Evolutionary conservation across 176 grass and related monocot genomes (phyloP), one percentile per base, ranked within the genome.

Genomic region (Oryza brachyantha): DNA sequence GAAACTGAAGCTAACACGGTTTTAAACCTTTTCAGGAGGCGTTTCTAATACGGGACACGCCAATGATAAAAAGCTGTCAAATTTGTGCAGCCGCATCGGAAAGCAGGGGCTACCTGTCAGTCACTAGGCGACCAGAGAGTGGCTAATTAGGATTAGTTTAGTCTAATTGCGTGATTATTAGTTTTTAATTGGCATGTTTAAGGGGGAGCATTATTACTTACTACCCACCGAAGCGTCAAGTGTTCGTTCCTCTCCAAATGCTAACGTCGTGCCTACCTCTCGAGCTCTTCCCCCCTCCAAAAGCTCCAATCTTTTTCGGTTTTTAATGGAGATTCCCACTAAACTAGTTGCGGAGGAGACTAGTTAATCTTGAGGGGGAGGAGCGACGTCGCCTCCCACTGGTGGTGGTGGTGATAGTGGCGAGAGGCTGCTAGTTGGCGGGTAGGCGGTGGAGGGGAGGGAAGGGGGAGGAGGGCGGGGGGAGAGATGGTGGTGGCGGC

Each of bases 401-500:
- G 22, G 55, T 21, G 22, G 52, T 66, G 22, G 9, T 41, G 16
- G 64, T 48, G 13, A 24, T 68, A 39, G 72, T 37, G 25, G 70
- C 13, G 28, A 48, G 9, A 10, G 65, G 45, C 24, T 62, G 21
- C 54, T 63, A 42, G 76, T 61, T 79, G 62, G 75, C 64, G 1
- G 76, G 82, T 40, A 35, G 74, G 86, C 68, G 8, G 74, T 45
- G 72, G 50, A 52, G 35, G 46, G 5, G 48, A 39, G 35, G 35
- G 45, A 3, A 35, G 64, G 92, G n/a, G n/a, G n/a, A n/a, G n/a
- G n/a, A n/a, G n/a, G n/a, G n/a, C n/a, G n/a, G n/a, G n/a, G n/a
- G n/a, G n/a, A n/a, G 54, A 93, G 96, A 79, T 87, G 35, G 87
- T 99, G 87, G 85, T 86, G 66, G 88, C 91, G 83, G 96, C 81